Evolutionary conservation across 306 rosid genomes (phyloP).

Genomic region (Medicago arabica): DNA sequence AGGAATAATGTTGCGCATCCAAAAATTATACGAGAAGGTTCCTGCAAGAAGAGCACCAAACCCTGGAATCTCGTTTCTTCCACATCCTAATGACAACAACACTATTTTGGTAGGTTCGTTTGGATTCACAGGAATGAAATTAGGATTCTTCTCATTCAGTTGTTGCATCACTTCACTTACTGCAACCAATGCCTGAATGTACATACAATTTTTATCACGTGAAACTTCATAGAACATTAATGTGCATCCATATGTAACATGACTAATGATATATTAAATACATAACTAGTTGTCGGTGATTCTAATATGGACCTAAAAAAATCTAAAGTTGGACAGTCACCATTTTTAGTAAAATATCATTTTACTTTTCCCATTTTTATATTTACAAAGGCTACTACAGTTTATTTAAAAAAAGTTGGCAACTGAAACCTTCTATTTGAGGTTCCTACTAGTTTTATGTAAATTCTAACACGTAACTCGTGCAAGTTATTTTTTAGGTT

Average conservation of each 20-base stretch:
- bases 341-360: no score
- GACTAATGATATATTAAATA: no score
- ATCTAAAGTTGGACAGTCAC: no score
- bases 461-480: no score
- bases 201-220: neutral
- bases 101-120: neutral
- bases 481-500: no score
- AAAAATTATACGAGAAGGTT: rapidly evolving
- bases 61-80: neutral
- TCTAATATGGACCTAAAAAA: no score
- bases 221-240: neutral
- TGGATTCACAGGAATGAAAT: neutral
- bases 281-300: no score
- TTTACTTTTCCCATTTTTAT: no score
- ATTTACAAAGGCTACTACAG: no score
- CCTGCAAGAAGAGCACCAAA: rapidly evolving
- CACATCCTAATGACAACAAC: slow-evolving; percentile 23
- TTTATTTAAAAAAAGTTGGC: no score
- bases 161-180: slow-evolving; percentile 59
- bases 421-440: no score
- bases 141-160: slow-evolving; percentile 38
- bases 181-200: slow-evolving; percentile 58
- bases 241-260: neutral
- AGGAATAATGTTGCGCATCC: neutral
- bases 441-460: no score